Conservation (phyloP, 495 filamentous ascomycete species). For the Xylaria sp. region DNA sequence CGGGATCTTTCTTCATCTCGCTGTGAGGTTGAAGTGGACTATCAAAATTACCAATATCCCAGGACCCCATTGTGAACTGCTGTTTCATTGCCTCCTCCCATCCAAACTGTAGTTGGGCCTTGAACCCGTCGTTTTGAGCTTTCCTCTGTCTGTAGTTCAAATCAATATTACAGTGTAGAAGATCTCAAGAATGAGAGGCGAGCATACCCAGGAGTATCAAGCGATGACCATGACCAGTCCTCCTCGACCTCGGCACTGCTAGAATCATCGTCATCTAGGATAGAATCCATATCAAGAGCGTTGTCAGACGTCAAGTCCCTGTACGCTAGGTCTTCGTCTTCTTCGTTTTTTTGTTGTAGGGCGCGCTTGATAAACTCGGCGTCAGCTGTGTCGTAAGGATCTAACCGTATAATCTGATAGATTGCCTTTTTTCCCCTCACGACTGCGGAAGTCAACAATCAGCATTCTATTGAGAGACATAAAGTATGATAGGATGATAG, state of each 20-base stretch:
- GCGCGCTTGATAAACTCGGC: neutral
- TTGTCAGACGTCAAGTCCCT: neutral
- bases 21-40: neutral
- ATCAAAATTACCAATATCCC: neutral
- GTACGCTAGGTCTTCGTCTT: neutral
- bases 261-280: neutral
- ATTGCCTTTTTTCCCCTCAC: neutral
- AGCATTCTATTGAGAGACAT: neutral
- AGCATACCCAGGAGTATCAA: neutral
- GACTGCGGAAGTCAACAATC: neutral
- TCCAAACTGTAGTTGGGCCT: neutral
- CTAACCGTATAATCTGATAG: neutral
- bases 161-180: neutral
- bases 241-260: neutral
- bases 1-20: too few relatives aligned
- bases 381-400: neutral
- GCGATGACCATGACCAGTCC: neutral
- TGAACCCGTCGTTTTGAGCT: neutral
- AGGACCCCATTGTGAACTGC: neutral
- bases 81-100: neutral
- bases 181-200: neutral
- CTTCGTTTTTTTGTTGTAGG: neutral
- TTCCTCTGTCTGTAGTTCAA: neutral
- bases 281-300: neutral
- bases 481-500: too few relatives aligned